Evolutionary conservation across 805 yeast species (phyloP).

Genomic region (Metschnikowia dekortorum): DNA sequence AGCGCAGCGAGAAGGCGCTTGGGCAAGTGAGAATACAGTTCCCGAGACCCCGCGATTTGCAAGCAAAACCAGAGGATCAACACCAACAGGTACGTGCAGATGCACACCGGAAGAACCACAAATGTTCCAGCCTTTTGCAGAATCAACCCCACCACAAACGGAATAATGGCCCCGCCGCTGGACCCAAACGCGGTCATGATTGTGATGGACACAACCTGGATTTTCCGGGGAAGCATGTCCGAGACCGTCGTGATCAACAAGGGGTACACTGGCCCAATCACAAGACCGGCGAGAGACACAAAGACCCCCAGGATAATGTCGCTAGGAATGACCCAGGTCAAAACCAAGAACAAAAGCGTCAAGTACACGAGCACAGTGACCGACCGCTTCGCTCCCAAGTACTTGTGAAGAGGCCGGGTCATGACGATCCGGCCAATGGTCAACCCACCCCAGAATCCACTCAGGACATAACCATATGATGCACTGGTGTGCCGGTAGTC

Average conservation of each 20-base stretch:
- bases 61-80: conserved; percentile 15
- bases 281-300: conserved; percentile 17
- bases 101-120: conserved; percentile 22
- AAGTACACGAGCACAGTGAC: conserved; percentile 10
- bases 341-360: conserved; percentile 12
- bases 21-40: not conserved
- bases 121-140: conserved; percentile 21
- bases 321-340: conserved; percentile 17
- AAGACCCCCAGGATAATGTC: conserved; percentile 15
- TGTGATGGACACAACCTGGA: conserved; percentile 22
- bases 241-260: conserved; percentile 20
- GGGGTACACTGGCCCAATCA: conserved; percentile 22
- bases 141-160: conserved; percentile 21
- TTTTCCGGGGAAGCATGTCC: conserved; percentile 20
- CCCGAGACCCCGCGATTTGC: not conserved
- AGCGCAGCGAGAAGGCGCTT: not conserved
- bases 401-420: conserved; percentile 17
- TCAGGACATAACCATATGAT: conserved; percentile 21
- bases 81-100: conserved; percentile 16
- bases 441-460: conserved; percentile 25
- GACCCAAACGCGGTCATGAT: conserved; percentile 24
- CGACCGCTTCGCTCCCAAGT: conserved; percentile 16
- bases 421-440: conserved; percentile 19
- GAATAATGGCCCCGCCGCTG: conserved; percentile 23
- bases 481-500: conserved; percentile 18